These are phyloP conservation scores for Lecanosticta acicola DNA, from an alignment of 2,329 filamentous ascomycete species.

Conservation along the genomic window DNA sequence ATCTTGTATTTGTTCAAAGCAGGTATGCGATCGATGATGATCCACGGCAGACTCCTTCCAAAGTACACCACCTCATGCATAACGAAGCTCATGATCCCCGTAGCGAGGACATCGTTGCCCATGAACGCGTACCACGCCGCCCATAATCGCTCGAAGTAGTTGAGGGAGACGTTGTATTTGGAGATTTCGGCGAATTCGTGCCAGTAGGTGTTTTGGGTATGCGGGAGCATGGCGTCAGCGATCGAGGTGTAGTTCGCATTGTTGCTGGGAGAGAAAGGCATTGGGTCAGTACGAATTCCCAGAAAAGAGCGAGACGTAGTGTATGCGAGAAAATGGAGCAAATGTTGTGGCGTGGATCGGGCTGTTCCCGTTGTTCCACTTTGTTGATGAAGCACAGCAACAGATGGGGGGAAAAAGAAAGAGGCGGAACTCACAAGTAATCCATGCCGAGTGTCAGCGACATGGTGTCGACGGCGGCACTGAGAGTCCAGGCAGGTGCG, in stretches of 20 bases:
- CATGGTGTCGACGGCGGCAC: no score
- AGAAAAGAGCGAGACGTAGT: background rate
- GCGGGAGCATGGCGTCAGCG: constrained; percentile 34
- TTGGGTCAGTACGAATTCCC: constrained; percentile 1
- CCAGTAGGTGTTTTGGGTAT: constrained; percentile 56
- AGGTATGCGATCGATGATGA: constrained; percentile 82
- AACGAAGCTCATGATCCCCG: constrained; percentile 92
- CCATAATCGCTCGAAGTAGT: constrained; percentile 83
- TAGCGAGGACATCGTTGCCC: constrained; percentile 94
- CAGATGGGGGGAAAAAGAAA: background rate
- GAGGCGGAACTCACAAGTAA: constrained; percentile 20
- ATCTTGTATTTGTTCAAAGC: constrained; percentile 93
- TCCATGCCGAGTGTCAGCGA: constrained; percentile 25
- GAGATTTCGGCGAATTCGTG: constrained; percentile 60
- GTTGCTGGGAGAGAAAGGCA: constrained; percentile 17
- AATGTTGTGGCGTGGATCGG: background rate
- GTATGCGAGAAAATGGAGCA: background rate
- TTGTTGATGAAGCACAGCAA: background rate
- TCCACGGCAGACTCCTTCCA: constrained; percentile 82
- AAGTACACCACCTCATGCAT: constrained; percentile 97
- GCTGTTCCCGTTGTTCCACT: background rate
- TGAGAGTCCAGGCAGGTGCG: no score
- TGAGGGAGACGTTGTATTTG: constrained; percentile 77
- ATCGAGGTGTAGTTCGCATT: constrained; percentile 31
- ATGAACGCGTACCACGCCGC: constrained; percentile 95